Evolutionary conservation across 495 filamentous ascomycete genomes (phyloP), one percentile per base, ranked within the genome.

Genomic region (Cenococcum geophilum): DNA sequence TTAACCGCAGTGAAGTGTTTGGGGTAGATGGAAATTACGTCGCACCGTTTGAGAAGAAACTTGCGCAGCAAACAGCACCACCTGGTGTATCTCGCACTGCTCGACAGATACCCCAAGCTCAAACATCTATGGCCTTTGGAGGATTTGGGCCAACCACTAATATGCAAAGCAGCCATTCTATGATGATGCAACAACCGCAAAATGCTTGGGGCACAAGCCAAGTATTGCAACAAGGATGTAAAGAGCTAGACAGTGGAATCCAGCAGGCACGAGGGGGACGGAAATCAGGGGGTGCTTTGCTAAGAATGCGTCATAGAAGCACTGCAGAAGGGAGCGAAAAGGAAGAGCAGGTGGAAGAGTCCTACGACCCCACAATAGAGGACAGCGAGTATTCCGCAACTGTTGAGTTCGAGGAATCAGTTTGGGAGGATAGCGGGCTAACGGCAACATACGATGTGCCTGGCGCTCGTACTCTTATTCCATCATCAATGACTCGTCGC

Each of bases 381-480:
- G 21, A 67, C 9, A 25, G 12, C 50, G 20, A 45, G 18, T 52
- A 52, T 6, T 27, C 52, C 48, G 25, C 49, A 1, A 35, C 43
- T 37, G 47, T 65, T 45, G 66, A 66, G 10, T 68, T 65, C 43
- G 55, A 68, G 37, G 66, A 68, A 32, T 45, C 63, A 5, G n/a
- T 32, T 21, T 68, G 66, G 66, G 66, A 65, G 53, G 66, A 68
- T 50, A 23, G 65, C 32, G 84, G 85, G 4, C 75, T 87, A 18
- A 85, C 84, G 0, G 80, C 83, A 10, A 83, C 82, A 1, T 86
- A 86, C 71, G 80, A 85, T 52, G 74, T 87, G 6, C 81, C 81
- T 5, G 80, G 79, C 23, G 62, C 74, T 18, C 79, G 78, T 43
- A 82, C 78, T 0, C 65, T 83, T 5, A 66, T 59, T 51, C 73